Percentiles rank a stretch among this genome's conserved stretches.
These are phyloP conservation scores for Silene coronaria DNA, from an alignment of 179 eudicot species.

Conservation along the genomic window DNA sequence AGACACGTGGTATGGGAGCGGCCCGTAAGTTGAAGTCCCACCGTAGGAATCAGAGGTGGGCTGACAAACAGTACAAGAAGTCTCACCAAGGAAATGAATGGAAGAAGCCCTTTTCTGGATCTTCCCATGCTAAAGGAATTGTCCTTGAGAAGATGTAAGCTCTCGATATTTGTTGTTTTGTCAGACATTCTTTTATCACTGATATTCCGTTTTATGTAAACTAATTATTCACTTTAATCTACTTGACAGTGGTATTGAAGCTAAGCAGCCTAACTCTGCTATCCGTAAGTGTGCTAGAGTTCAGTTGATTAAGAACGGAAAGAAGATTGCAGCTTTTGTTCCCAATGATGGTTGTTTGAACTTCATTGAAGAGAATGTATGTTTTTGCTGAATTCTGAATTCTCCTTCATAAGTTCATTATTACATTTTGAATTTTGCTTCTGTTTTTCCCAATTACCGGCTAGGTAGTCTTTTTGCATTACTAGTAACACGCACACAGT, in stretches of 20 bases:
- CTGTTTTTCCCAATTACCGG: neutral
- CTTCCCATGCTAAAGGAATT: constrained; percentile 37
- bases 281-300: constrained; percentile 38
- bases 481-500: too few relatives aligned
- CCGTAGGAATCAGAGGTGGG: constrained; percentile 36
- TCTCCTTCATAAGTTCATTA: neutral
- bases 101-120: constrained; percentile 37
- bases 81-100: constrained; percentile 38
- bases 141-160: constrained; percentile 36
- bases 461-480: too few relatives aligned
- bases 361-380: constrained; percentile 36
- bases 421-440: neutral
- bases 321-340: constrained; percentile 37
- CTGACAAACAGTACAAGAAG: constrained; percentile 34
- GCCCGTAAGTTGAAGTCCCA: constrained; percentile 35
- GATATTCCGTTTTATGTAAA: too few relatives aligned
- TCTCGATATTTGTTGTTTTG: neutral
- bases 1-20: constrained; percentile 42
- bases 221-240: too few relatives aligned
- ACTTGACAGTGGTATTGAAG: constrained; percentile 34
- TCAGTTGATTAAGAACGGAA: constrained; percentile 34
- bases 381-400: neutral
- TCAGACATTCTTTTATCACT: neutral
- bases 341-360: constrained; percentile 43
- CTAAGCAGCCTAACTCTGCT: constrained; percentile 39